phyloP scores from a whole-genome alignment of 176 grass and related monocot species.

The Bromus sterilis region DNA sequence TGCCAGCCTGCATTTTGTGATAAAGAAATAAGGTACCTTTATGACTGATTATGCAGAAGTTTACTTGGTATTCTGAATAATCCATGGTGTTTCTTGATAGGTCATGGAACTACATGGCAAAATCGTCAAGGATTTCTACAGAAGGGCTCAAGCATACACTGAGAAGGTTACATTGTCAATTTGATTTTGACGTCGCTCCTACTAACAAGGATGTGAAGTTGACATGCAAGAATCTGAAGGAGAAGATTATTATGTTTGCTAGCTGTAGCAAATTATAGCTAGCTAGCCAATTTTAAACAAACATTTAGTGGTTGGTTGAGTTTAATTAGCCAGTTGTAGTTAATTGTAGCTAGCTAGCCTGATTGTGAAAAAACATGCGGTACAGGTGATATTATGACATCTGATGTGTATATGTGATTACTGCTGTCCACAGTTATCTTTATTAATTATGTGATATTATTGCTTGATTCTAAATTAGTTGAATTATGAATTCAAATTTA shows the following conservation, averaged over 20 bases:
- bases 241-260: slow-evolving; percentile 56
- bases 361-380: too few relatives aligned
- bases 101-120: slow-evolving; percentile 47
- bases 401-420: too few relatives aligned
- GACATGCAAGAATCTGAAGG: slow-evolving; percentile 79
- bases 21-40: slow-evolving; percentile 69
- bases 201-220: slow-evolving; percentile 67
- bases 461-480: too few relatives aligned
- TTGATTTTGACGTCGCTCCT: neutral
- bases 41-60: neutral
- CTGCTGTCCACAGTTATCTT: too few relatives aligned
- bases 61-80: neutral
- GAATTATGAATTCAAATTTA: too few relatives aligned
- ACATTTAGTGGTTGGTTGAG: too few relatives aligned
- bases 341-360: too few relatives aligned
- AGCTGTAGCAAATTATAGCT: too few relatives aligned
- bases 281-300: too few relatives aligned
- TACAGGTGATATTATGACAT: too few relatives aligned
- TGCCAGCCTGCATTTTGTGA: slow-evolving; percentile 87
- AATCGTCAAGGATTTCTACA: slow-evolving; percentile 42
- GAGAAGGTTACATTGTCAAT: neutral
- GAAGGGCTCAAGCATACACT: slow-evolving; percentile 58
- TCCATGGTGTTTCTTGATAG: slow-evolving; percentile 22
- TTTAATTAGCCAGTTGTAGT: too few relatives aligned
- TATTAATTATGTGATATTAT: too few relatives aligned